Evolutionary conservation across 768 basidiomycete species (phyloP).

Genomic region (Tricholoma sp.): DNA sequence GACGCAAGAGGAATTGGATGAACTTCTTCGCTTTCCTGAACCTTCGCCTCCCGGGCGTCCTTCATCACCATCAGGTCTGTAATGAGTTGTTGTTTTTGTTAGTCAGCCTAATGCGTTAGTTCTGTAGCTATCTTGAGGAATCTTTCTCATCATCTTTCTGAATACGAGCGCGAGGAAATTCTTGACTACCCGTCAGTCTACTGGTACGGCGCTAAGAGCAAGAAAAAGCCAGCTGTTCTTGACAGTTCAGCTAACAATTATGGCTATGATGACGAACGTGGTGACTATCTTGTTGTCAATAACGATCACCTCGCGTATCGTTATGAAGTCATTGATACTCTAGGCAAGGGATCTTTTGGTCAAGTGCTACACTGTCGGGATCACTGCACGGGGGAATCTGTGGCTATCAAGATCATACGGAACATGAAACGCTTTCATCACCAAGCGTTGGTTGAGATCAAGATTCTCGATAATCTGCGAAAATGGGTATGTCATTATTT

Average conservation of each 20-base stretch:
- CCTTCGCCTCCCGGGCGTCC: slow-evolving; percentile 69
- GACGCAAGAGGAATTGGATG: slow-evolving; percentile 83
- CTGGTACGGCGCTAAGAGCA: slow-evolving; percentile 71
- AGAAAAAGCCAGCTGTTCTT: slow-evolving; percentile 76
- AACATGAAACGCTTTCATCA: slow-evolving; percentile 99
- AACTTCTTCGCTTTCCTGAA: slow-evolving; percentile 88
- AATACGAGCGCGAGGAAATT: slow-evolving; percentile 89
- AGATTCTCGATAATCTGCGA: slow-evolving; percentile 91
- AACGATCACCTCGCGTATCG: slow-evolving; percentile 94
- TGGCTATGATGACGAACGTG: slow-evolving; percentile 97
- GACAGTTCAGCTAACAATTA: slow-evolving; percentile 80
- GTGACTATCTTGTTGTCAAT: slow-evolving; percentile 88
- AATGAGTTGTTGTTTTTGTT: not conserved
- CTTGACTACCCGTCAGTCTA: slow-evolving; percentile 83
- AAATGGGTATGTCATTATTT: slow-evolving; percentile 78
- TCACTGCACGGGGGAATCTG: slow-evolving; percentile 91
- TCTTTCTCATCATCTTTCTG: slow-evolving; percentile 70
- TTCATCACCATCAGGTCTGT: slow-evolving; percentile 51
- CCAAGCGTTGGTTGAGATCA: slow-evolving; percentile 98
- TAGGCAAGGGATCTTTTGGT: slow-evolving; percentile 98
- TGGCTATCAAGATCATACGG: slow-evolving; percentile 98
- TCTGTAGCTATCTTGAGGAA: slow-evolving; percentile 57
- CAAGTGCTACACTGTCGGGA: slow-evolving; percentile 96
- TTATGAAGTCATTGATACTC: slow-evolving; percentile 89
- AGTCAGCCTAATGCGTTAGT: slow-evolving; percentile 4